Evolutionary conservation across 2,329 filamentous ascomycete genomes (phyloP).

Genomic region (Ophiosphaerella korrae): DNA sequence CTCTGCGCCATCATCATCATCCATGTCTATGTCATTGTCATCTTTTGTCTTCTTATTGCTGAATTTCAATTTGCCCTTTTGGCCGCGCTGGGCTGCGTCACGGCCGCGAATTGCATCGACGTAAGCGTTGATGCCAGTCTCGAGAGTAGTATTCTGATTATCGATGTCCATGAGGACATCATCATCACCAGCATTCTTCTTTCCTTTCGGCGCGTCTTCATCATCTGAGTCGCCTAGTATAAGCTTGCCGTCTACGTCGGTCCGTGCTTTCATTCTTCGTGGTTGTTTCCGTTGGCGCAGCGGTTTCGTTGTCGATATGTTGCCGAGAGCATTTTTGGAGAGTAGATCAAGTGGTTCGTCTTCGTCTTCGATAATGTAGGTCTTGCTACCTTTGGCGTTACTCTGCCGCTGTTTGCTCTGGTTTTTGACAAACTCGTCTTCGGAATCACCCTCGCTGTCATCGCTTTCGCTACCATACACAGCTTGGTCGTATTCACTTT

Average conservation of each 20-base stretch:
- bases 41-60: constrained; percentile 55
- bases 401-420: constrained; percentile 33
- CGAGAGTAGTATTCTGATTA: constrained; percentile 52
- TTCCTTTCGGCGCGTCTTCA: constrained; percentile 42
- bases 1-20: constrained; percentile 48
- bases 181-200: constrained; percentile 40
- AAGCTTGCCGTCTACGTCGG: constrained; percentile 78
- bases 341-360: constrained; percentile 94
- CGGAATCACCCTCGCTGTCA: constrained; percentile 56
- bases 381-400: constrained; percentile 59
- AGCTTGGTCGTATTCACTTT: constrained; percentile 95
- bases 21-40: constrained; percentile 55
- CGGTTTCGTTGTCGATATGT: constrained; percentile 91
- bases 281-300: constrained; percentile 63
- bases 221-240: constrained; percentile 66
- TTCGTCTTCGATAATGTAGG: constrained; percentile 92
- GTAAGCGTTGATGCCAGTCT: constrained; percentile 64
- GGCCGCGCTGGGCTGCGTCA: constrained; percentile 62
- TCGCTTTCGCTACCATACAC: constrained; percentile 73
- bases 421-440: constrained; percentile 44
- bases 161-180: constrained; percentile 65
- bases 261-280: constrained; percentile 51
- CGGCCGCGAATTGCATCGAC: constrained; percentile 65
- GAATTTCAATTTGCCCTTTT: constrained; percentile 66
- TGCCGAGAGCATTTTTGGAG: constrained; percentile 84